Evolutionary conservation across 1,139 yeast genomes (phyloP).

Genomic region (Taphrina communis): DNA sequence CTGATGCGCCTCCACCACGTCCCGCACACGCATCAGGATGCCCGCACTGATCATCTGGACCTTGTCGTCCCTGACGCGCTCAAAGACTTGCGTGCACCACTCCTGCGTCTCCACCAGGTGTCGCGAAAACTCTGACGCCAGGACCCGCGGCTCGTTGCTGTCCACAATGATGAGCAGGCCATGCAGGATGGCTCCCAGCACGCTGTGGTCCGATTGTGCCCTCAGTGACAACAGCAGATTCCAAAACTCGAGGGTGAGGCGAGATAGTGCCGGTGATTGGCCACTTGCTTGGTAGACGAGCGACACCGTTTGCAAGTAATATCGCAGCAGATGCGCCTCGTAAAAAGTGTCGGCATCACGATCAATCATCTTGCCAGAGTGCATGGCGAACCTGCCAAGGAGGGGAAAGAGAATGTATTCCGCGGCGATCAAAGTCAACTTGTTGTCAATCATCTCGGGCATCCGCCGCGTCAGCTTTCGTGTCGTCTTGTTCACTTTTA

Average conservation of each 20-base stretch:
- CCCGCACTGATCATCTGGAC: slow-evolving; percentile 17
- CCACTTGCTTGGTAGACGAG: slow-evolving; percentile 1
- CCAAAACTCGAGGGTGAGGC: slow-evolving; percentile 28
- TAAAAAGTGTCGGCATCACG: slow-evolving; percentile 18
- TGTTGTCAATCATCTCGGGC: slow-evolving; percentile 1
- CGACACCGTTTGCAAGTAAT: slow-evolving; percentile 24
- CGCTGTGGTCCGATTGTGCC: slow-evolving; percentile 10
- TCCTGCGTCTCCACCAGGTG: slow-evolving; percentile 30
- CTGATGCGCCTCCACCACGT: slow-evolving; percentile 27
- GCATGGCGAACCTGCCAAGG: slow-evolving; percentile 26
- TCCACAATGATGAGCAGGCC: slow-evolving; percentile 18
- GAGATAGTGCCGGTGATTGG: slow-evolving; percentile 10
- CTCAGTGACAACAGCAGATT: slow-evolving; percentile 10
- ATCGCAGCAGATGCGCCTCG: slow-evolving; percentile 25
- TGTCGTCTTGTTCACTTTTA: slow-evolving; percentile 23
- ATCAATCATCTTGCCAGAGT: slow-evolving; percentile 24
- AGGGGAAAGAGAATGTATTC: slow-evolving; percentile 25
- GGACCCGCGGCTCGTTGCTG: slow-evolving; percentile 10
- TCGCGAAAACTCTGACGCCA: slow-evolving; percentile 13
- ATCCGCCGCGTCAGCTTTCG: neutral
- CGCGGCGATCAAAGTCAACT: slow-evolving; percentile 10
- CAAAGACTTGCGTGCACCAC: slow-evolving; percentile 19
- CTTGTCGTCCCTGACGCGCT: slow-evolving; percentile 8
- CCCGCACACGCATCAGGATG: slow-evolving; percentile 24
- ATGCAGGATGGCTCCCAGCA: slow-evolving; percentile 4